Evolutionary conservation across 2,329 filamentous ascomycete species (phyloP), one percentile per base, ranked within the genome.

Genomic region (Fusarium sp.): DNA sequence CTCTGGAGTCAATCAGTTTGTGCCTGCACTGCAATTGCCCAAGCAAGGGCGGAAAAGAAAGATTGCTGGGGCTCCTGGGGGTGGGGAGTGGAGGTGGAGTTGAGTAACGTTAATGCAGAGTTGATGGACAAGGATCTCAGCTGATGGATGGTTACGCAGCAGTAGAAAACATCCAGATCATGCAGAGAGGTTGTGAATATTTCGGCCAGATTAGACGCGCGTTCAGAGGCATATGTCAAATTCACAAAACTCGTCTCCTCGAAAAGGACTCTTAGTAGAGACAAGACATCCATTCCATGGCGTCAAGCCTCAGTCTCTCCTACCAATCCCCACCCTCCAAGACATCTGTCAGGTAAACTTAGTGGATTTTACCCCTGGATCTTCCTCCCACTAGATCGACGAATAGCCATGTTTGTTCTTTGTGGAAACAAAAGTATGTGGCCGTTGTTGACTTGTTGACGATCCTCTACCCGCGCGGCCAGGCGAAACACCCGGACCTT

Each of bases 391-490:
- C 17, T n/a, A 22, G 21, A 57, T 34, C 28, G 43, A 56, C 39
- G 40, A 14, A 31, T 31, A 31, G 28, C 42, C 43, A 21, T 38
- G 34, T 38, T 39, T 11, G 33, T 53, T 42, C 14, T 38, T 33
- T 24, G 19, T 42, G 39, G 26, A 50, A 55, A 40, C 36, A 69
- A 59, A 57, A 44, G 39, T 24, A 19, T 24, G 26, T 38, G 26
- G 26, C 21, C 21, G 24, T 42, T 42, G 51, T 28, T 43, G 47
- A 44, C 24, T 31, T 34, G 34, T 22, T 33, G 60, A 5, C 24
- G 55, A 60, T 50, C 50, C 31, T 39, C 49, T 73, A 74, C 58
- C 71, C 71, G 71, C 71, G 71, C 71, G 71, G 67, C 57, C 61
- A 68, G 57, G 54, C 71, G 71, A 74, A 73, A 73, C 71, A 67